Evolutionary conservation across 2,329 filamentous ascomycete genomes (phyloP).

Genomic region (Scedosporium dehoogii): DNA sequence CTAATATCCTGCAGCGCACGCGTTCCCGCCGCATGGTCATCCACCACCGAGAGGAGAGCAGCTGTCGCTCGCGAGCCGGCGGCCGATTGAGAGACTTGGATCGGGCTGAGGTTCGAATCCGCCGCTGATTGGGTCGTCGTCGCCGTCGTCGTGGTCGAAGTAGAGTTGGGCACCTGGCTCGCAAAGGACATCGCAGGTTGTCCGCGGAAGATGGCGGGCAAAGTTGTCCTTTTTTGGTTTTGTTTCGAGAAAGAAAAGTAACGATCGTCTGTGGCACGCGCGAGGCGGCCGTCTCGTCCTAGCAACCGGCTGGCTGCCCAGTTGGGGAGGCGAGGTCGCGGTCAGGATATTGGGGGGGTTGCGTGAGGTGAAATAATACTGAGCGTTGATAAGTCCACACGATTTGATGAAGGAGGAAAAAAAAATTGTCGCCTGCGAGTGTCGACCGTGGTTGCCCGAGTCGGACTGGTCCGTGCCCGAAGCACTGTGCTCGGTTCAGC

Average conservation of each 20-base stretch:
- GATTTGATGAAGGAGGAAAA: neutral
- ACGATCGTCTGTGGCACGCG: constrained; percentile 1
- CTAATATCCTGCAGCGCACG: constrained; percentile 19
- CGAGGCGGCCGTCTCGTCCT: neutral
- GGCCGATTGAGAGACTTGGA: constrained; percentile 1
- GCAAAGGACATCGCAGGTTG: constrained; percentile 3
- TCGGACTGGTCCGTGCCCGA: neutral
- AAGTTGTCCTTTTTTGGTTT: neutral
- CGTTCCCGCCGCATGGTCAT: constrained; percentile 22
- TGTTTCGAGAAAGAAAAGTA: neutral
- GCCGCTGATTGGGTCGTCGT: neutral
- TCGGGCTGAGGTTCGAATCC: neutral
- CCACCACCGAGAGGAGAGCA: constrained; percentile 21
- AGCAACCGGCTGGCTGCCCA: neutral
- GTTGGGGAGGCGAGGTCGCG: neutral
- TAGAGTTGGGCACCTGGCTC: neutral
- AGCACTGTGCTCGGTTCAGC: neutral
- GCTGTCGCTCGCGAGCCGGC: constrained; percentile 19
- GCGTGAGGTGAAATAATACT: neutral
- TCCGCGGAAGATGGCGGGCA: neutral
- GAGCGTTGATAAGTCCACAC: neutral
- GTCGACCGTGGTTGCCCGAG: neutral
- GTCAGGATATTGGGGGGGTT: neutral
- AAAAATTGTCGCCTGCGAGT: neutral
- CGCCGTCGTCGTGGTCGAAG: neutral